These are phyloP conservation scores for Colletotrichum kahawae DNA, from an alignment of 2,329 filamentous ascomycete genomes.

Conservation along the genomic window DNA sequence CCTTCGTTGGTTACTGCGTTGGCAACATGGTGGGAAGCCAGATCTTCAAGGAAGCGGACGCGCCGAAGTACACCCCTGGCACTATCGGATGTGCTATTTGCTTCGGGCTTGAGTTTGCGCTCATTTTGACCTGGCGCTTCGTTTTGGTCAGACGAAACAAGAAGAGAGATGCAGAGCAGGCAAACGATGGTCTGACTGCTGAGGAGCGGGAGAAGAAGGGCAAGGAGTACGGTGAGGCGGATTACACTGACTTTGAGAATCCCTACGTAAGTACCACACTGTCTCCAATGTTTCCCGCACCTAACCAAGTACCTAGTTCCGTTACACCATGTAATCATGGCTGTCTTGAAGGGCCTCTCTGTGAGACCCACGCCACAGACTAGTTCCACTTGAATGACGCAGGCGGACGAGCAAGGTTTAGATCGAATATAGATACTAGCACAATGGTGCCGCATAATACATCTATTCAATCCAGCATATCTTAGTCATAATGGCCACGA, in stretches of 20 bases:
- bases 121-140: conserved; percentile 42
- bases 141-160: conserved; percentile 46
- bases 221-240: conserved; percentile 38
- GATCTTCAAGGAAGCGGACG: conserved; percentile 48
- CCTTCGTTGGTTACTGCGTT: conserved; percentile 51
- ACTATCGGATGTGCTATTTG: conserved; percentile 43
- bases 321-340: not conserved
- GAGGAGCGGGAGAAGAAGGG: conserved; percentile 36
- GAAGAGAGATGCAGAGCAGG: conserved; percentile 32
- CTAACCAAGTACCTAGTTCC: not conserved
- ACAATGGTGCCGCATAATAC: not conserved
- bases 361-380: not conserved
- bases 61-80: conserved; percentile 48
- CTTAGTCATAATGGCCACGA: not conserved
- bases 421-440: not conserved
- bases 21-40: conserved; percentile 53
- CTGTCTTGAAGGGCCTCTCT: not conserved
- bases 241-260: conserved; percentile 42
- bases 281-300: not conserved
- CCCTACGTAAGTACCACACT: conserved; percentile 30
- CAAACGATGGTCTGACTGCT: conserved; percentile 34
- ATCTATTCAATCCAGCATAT: not conserved
- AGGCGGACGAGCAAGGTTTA: not conserved
- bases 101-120: conserved; percentile 40
- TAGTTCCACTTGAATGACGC: not conserved